Conservation (phyloP, 139 green algal species). For the Astrephomene gubernaculifera region DNA sequence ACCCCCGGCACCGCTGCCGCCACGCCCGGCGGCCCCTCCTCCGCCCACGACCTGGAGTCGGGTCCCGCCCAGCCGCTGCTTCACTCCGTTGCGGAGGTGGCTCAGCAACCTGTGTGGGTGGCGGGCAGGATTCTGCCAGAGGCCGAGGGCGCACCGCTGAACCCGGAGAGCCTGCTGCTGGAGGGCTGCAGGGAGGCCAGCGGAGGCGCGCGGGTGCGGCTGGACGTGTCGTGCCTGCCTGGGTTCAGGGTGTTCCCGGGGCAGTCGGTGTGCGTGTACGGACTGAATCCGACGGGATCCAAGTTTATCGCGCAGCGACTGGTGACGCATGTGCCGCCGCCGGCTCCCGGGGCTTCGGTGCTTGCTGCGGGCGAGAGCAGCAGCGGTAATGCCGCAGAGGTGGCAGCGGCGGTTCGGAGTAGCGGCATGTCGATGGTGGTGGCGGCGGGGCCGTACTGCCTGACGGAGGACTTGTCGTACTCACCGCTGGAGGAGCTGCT, state of each 20-base stretch:
- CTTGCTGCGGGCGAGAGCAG: neutral
- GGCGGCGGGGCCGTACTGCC: conserved; percentile 78
- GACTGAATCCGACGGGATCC: conserved; percentile 82
- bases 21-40: neutral
- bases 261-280: conserved; percentile 69
- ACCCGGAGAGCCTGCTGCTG: conserved; percentile 76
- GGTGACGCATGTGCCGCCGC: conserved; percentile 63
- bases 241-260: conserved; percentile 60
- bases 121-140: conserved; percentile 76
- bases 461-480: conserved; percentile 76
- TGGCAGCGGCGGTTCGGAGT: neutral
- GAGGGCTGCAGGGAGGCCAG: conserved; percentile 75
- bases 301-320: conserved; percentile 78
- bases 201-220: conserved; percentile 70
- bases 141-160: conserved; percentile 62
- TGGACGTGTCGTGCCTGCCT: conserved; percentile 76
- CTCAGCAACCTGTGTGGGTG: conserved; percentile 71
- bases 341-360: neutral
- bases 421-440: conserved; percentile 62
- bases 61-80: neutral
- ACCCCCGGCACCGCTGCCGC: neutral
- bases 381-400: no score
- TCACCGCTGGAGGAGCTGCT: conserved; percentile 85
- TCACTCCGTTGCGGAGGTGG: conserved; percentile 24
- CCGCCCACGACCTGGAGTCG: neutral